Base-by-base conservation (phyloP, 306 rosid genomes). In the Potentilla sterilis region DNA sequence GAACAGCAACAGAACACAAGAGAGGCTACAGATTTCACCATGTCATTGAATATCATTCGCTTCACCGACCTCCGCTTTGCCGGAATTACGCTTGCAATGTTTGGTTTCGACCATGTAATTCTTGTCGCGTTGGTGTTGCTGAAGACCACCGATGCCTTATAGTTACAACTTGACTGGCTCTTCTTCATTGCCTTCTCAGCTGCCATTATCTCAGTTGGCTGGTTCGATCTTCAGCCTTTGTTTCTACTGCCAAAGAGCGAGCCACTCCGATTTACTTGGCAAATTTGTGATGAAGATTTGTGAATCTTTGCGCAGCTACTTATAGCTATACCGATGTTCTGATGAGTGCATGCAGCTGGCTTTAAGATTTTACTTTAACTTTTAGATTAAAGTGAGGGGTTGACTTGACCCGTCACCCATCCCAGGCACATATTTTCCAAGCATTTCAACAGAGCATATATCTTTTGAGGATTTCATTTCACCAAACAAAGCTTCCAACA, bases 1-100 rank as follows among this genome's bases (percentile, higher is more conserved):
- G 42, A 46, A 10, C 15, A 69, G 59, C 58, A 34, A 15, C 5
- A 0, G n/a, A 37, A 2, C 4, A 55, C 12, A 35, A n/a, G 7
- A 19, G 48, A 51, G 35, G 64, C 32, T 19, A 52, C 15, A 71
- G 63, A 52, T 51, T 71, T 4, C 48, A 71, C 44, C 48, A 52
- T 71, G 44, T 57, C 54, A 34, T 49, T 43, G 12, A 70, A 70
- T 7, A 49, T 48, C 74, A 70, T 70, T 37, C 46, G 34, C 62
- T 70, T 70, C 46, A 70, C 62, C 9, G 44, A 70, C 74, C 74
- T 48, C 61, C 61, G 32, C 32, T 70, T 70, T 48, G 74, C 74
- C 37, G 74, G 74, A 70, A 70, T 34, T 35, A 70, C 62, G 48
- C 12, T 70, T 5, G 43, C 34, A 21, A 44, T 6, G 8, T 44